Conservation (phyloP, 192 early-diverging fungal genomes). For the Pilaira anomala region DNA sequence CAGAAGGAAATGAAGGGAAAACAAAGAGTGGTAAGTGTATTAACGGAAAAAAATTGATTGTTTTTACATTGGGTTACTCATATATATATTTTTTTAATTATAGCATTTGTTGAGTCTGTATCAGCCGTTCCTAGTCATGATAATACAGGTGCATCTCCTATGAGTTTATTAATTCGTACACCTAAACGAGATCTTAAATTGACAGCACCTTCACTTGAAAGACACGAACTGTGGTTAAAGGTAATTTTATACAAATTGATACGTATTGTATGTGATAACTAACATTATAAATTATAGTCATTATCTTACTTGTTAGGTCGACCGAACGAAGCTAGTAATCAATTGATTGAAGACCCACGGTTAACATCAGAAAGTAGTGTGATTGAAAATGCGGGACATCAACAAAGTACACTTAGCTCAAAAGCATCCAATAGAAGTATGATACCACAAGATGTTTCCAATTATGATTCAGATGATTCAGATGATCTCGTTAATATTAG, state of each 20-base stretch:
- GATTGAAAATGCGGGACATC: constrained; percentile 6
- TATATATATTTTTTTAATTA: constrained; percentile 22
- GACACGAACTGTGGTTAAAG: constrained; percentile 74
- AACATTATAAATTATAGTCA: constrained; percentile 16
- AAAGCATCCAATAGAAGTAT: not conserved
- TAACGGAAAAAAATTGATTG: constrained; percentile 47
- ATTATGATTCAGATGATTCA: constrained; percentile 29
- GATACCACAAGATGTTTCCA: not conserved
- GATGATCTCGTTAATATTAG: constrained; percentile 30
- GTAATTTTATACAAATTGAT: constrained; percentile 31
- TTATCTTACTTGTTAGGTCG: constrained; percentile 27
- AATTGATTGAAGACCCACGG: constrained; percentile 10
- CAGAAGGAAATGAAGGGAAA: constrained; percentile 42
- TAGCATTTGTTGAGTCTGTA: constrained; percentile 66
- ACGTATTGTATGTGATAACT: not conserved
- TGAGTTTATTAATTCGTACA: constrained; percentile 68
- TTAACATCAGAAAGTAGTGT: constrained; percentile 2
- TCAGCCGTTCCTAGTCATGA: constrained; percentile 51
- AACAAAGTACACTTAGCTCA: constrained; percentile 5
- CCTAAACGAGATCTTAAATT: constrained; percentile 70
- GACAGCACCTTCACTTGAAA: constrained; percentile 60
- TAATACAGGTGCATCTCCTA: constrained; percentile 34
- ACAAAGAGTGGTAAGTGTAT: constrained; percentile 48
- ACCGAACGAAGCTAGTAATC: not conserved
- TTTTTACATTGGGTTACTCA: not conserved